Base-by-base conservation (phyloP, 768 basidiomycete genomes). In the Mycena indigotica region DNA sequence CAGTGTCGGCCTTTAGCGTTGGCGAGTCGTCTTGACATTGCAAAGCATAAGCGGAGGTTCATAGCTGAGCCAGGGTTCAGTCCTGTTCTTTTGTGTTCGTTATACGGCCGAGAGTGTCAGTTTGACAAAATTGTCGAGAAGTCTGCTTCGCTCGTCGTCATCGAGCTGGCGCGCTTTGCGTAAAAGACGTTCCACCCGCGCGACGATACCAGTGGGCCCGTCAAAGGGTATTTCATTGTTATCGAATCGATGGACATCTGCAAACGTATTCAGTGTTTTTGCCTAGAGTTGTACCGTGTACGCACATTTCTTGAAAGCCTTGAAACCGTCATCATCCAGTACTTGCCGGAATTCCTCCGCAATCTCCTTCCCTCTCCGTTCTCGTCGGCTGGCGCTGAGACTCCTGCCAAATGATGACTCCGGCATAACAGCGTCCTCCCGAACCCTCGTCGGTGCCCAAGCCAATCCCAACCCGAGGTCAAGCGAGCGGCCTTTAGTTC, bases 141-240 rank as follows among this genome's bases (percentile, higher is more conserved):
- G 76, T 21, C 71, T 72, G 58, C 74, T 77, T 62, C 81, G 83
- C 58, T 72, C 80, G 51, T 81, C 79, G 39, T 75, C 72, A 58
- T 67, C 68, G 51, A 88, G 69, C 57, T 73, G 71, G 23, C 77
- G 75, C 4, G 85, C 75, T 41, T 74, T 73, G 49, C 75, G 75
- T 52, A 92, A 76, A 32, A 92, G 75, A 44, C 78, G 77, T 64
- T 85, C 83, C 5, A 89, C 85, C 40, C 81, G 83, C 25, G 77
- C 67, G n/a, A 90, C 75, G 39, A 92, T 84, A 21, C 90, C 90
- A 28, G 75, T 77, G 12, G 88, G 83, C 16, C 89, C 89, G 56
- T 91, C 87, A 50, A 91, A 84, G 3, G 88, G 85, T 46, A 92
- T 91, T 40, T 83, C 77, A 59, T 87, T 82, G 19, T 85, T 85